Percentiles rank a stretch among this genome's conserved stretches.
phyloP scores from a whole-genome alignment of 2,329 filamentous ascomycete species.

The Aspergillus ibericus region DNA sequence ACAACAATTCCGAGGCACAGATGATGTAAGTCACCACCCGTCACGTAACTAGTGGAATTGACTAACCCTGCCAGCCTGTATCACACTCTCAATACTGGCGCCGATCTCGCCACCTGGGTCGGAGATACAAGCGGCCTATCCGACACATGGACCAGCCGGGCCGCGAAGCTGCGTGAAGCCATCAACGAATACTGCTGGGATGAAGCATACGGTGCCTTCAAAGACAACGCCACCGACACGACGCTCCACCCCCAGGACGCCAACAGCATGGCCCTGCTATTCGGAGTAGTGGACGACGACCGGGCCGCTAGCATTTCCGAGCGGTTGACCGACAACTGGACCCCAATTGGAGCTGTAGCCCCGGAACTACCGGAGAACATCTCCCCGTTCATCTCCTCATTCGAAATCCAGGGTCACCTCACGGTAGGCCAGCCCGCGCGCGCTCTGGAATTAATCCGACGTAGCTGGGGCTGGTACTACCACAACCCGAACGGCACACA shows the following conservation, averaged over 20 bases:
- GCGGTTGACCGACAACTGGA: conserved; percentile 55
- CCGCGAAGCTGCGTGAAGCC: conserved; percentile 42
- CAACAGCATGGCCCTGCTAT: conserved; percentile 57
- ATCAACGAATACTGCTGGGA: conserved; percentile 55
- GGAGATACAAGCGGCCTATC: conserved; percentile 44
- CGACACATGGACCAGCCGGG: conserved; percentile 39
- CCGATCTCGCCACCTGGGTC: conserved; percentile 52
- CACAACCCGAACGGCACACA: conserved; percentile 58
- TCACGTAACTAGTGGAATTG: not conserved
- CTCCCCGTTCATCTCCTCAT: conserved; percentile 58
- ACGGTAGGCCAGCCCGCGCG: conserved; percentile 49
- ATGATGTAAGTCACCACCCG: conserved; percentile 42
- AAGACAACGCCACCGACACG: conserved; percentile 53
- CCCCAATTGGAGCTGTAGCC: conserved; percentile 54
- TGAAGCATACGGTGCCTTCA: conserved; percentile 50
- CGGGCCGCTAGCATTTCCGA: conserved; percentile 45
- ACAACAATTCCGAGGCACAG: conserved; percentile 54
- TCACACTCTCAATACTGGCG: conserved; percentile 55
- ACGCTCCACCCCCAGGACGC: conserved; percentile 61
- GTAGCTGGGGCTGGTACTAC: conserved; percentile 62
- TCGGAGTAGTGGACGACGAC: conserved; percentile 44
- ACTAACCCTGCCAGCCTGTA: conserved; percentile 41
- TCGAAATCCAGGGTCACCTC: conserved; percentile 61
- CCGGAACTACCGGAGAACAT: conserved; percentile 61
- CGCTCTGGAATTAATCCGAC: conserved; percentile 57